These are phyloP conservation scores for Rubia peregrina DNA, from an alignment of 305 asterid genomes.

Conservation along the genomic window DNA sequence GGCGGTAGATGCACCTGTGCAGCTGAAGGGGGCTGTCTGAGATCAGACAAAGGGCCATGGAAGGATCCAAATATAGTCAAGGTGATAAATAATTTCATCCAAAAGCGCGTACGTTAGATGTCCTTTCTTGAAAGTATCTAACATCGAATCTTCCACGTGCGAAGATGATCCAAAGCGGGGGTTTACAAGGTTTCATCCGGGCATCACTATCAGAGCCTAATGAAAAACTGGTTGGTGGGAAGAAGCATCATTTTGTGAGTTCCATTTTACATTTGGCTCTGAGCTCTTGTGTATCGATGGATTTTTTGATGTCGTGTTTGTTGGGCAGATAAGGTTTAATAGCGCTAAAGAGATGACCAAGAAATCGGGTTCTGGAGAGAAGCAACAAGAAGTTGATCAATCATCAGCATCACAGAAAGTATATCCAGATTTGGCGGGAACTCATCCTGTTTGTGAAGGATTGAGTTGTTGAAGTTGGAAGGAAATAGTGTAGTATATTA, in stretches of 20 bases:
- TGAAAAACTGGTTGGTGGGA: slow-evolving; percentile 3
- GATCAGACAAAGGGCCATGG: slow-evolving; percentile 81
- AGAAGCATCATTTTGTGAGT: slow-evolving; percentile 12
- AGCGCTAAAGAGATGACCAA: neutral
- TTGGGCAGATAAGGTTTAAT: slow-evolving; percentile 14
- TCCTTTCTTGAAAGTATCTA: neutral
- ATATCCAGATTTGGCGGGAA: slow-evolving; percentile 6
- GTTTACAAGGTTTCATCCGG: slow-evolving; percentile 9
- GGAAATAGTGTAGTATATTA: neutral
- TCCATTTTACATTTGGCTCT: neutral
- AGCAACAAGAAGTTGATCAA: neutral
- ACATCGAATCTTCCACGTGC: neutral
- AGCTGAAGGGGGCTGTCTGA: slow-evolving; percentile 58
- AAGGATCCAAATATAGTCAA: slow-evolving; percentile 36
- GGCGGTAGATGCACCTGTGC: slow-evolving; percentile 71
- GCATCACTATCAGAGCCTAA: neutral
- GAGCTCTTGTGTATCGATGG: neutral
- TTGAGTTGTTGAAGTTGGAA: slow-evolving; percentile 14
- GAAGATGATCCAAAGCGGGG: slow-evolving; percentile 19
- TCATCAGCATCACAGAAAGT: neutral
- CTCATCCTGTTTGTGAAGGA: slow-evolving; percentile 23
- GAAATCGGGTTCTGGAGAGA: slow-evolving; percentile 16
- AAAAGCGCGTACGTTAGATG: neutral
- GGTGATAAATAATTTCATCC: slow-evolving; percentile 24
- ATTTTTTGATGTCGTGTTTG: slow-evolving; percentile 4